Evolutionary conservation across 2,329 filamentous ascomycete genomes (phyloP).

Genomic region (Pestalotiopsis fici): DNA sequence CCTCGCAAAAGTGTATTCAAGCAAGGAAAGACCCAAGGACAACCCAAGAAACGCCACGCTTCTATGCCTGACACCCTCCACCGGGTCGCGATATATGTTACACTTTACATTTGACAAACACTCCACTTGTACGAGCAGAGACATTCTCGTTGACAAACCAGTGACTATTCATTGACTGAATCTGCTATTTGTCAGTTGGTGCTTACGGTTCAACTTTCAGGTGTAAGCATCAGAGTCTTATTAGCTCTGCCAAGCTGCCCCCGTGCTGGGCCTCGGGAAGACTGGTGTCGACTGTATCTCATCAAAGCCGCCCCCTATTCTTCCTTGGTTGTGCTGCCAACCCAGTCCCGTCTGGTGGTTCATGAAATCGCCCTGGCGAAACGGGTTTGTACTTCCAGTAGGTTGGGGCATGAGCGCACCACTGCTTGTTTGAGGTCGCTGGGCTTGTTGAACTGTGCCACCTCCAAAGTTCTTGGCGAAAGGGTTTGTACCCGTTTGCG

Average conservation of each 20-base stretch:
- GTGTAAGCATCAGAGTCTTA: not conserved
- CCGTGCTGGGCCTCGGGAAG: conserved; percentile 77
- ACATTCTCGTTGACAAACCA: not conserved
- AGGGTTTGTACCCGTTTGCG: conserved; percentile 60
- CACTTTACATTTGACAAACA: not conserved
- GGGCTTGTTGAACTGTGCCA: conserved; percentile 29
- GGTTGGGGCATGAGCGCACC: conserved; percentile 66
- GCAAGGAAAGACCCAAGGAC: not conserved
- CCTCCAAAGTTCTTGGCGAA: conserved; percentile 51
- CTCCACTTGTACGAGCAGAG: not conserved
- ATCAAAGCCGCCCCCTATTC: conserved; percentile 81
- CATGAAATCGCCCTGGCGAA: conserved; percentile 87
- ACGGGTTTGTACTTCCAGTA: conserved; percentile 91
- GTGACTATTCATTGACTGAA: not conserved
- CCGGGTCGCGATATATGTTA: not conserved
- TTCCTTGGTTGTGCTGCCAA: conserved; percentile 80
- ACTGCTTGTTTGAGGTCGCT: conserved; percentile 46
- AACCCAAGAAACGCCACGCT: conserved; percentile 6
- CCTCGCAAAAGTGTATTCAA: not conserved
- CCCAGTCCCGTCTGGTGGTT: conserved; percentile 86
- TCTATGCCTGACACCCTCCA: not conserved
- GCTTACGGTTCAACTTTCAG: not conserved
- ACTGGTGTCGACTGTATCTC: conserved; percentile 77
- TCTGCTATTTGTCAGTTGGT: not conserved
- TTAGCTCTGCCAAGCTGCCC: conserved; percentile 57